Conservation (phyloP, 192 early-diverging fungal genomes). For the Coemansia sp. region DNA sequence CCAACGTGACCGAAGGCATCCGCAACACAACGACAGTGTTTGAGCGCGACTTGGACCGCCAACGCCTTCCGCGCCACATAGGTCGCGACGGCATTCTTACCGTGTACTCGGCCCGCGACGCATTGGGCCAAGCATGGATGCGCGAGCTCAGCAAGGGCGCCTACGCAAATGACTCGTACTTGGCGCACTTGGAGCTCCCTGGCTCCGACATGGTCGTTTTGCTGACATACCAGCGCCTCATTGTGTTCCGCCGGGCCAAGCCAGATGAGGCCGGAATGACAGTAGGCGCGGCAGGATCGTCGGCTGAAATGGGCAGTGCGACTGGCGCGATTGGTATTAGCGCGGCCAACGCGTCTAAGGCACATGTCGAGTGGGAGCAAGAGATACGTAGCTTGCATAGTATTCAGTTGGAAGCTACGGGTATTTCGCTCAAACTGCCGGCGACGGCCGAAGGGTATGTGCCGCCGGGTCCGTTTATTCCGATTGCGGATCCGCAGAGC, state of each 20-base stretch:
- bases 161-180: constrained; percentile 79
- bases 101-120: constrained; percentile 72
- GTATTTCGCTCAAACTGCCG: constrained; percentile 70
- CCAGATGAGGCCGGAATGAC: constrained; percentile 44
- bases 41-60: constrained; percentile 78
- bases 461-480: constrained; percentile 62
- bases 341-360: constrained; percentile 57
- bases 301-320: constrained; percentile 33
- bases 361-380: constrained; percentile 83
- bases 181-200: constrained; percentile 80
- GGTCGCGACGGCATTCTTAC: constrained; percentile 80
- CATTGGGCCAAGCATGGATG: constrained; percentile 82
- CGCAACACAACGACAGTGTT: constrained; percentile 91
- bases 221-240: constrained; percentile 74
- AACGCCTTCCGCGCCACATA: constrained; percentile 81
- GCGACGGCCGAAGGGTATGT: constrained; percentile 51
- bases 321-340: constrained; percentile 46
- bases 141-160: constrained; percentile 73
- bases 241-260: constrained; percentile 61
- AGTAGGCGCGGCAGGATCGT: constrained; percentile 40
- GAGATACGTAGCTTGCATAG: constrained; percentile 66
- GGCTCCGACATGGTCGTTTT: constrained; percentile 83
- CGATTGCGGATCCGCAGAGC: constrained; percentile 62
- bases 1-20: constrained; percentile 90
- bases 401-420: constrained; percentile 66